phyloP scores from a whole-genome alignment of 495 filamentous ascomycete species.

The Aspergillus homomorphus region DNA sequence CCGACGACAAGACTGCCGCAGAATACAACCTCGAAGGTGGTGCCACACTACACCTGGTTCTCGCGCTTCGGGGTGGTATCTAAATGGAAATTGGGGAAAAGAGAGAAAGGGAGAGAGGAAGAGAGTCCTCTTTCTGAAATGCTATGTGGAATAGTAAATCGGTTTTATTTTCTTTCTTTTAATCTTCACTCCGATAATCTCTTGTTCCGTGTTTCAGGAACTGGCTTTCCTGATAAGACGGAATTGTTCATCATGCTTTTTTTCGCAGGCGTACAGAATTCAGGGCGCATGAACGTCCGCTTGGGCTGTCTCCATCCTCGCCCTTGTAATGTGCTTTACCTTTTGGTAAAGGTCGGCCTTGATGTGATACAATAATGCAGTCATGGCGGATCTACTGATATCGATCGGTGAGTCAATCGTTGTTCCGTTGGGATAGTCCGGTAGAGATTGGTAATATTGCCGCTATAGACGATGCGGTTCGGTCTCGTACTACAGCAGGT shows the following conservation, averaged over 20 bases:
- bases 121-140: neutral
- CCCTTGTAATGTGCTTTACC: too few relatives aligned
- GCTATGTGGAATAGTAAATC: neutral
- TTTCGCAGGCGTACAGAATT: too few relatives aligned
- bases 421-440: too few relatives aligned
- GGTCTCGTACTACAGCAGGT: neutral
- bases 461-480: neutral
- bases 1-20: constrained; percentile 80
- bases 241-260: too few relatives aligned
- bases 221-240: neutral
- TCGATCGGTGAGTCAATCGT: too few relatives aligned
- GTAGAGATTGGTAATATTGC: neutral
- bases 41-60: constrained; percentile 89
- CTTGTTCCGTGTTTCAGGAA: neutral
- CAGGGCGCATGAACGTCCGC: too few relatives aligned
- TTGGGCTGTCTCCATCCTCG: too few relatives aligned
- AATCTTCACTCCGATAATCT: too few relatives aligned
- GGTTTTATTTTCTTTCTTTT: too few relatives aligned
- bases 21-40: constrained; percentile 92
- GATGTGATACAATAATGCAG: too few relatives aligned
- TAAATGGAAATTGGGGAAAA: constrained; percentile 8
- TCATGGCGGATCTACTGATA: neutral
- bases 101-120: neutral
- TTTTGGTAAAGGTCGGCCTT: too few relatives aligned
- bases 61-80: constrained; percentile 80